Percentiles rank a stretch among this genome's conserved stretches.
These are phyloP conservation scores for Chenopodium berlandieri DNA, from an alignment of 148 eudicot genomes.

Conservation along the genomic window DNA sequence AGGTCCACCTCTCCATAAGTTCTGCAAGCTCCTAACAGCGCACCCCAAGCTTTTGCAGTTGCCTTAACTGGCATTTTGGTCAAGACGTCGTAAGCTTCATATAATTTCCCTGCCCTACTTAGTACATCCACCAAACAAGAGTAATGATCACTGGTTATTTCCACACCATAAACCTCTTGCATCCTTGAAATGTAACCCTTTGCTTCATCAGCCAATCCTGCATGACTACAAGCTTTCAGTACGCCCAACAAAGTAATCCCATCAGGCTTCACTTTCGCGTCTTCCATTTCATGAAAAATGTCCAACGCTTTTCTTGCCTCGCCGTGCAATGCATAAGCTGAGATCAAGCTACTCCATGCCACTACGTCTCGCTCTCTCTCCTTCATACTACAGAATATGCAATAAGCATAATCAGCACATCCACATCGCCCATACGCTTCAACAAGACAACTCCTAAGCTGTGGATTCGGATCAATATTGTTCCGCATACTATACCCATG, in stretches of 20 bases:
- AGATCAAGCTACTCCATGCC: constrained; percentile 62
- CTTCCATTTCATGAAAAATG: constrained; percentile 45
- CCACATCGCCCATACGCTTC: constrained; percentile 60
- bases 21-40: constrained; percentile 58
- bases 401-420: constrained; percentile 34
- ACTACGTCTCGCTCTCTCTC: constrained; percentile 54
- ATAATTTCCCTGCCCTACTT: constrained; percentile 50
- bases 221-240: constrained; percentile 57
- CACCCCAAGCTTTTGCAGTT: constrained; percentile 66
- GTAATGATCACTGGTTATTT: constrained; percentile 51
- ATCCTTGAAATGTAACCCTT: constrained; percentile 37
- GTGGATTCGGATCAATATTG: constrained; percentile 35
- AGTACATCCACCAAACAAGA: constrained; percentile 61
- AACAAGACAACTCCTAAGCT: constrained; percentile 49
- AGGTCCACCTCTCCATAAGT: constrained; percentile 56
- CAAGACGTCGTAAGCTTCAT: constrained; percentile 47
- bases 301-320: constrained; percentile 43
- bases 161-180: constrained; percentile 38
- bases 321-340: constrained; percentile 58
- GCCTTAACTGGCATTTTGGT: constrained; percentile 48
- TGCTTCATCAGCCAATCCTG: constrained; percentile 53
- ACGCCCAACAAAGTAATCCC: constrained; percentile 55
- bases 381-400: constrained; percentile 34
- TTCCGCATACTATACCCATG: constrained; percentile 43
- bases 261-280: constrained; percentile 42